phyloP scores from a whole-genome alignment of 2,329 filamentous ascomycete species.

The Didymella lethalis region DNA sequence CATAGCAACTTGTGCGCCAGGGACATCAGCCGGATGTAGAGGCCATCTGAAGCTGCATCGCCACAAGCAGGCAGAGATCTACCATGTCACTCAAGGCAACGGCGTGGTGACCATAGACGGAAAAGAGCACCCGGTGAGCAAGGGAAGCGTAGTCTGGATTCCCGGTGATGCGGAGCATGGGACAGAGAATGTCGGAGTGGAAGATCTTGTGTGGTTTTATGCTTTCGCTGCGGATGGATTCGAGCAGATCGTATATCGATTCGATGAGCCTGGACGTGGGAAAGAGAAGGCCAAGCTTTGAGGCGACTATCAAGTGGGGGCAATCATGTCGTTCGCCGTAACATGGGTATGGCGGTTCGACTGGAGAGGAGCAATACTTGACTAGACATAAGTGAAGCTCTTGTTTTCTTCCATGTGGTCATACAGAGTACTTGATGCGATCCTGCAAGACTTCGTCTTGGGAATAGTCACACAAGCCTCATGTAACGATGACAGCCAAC shows the following conservation, averaged over 20 bases:
- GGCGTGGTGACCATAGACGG: constrained; percentile 53
- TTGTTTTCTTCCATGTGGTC: neutral
- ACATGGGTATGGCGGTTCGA: neutral
- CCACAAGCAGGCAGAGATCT: constrained; percentile 56
- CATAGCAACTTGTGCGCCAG: constrained; percentile 46
- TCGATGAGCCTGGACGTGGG: constrained; percentile 23
- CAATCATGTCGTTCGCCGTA: neutral
- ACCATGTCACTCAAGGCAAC: constrained; percentile 51
- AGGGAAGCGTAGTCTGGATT: constrained; percentile 52
- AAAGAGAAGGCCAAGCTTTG: constrained; percentile 1
- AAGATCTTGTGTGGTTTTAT: constrained; percentile 53
- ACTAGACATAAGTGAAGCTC: neutral
- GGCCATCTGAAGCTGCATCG: constrained; percentile 52
- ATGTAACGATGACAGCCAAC: too few species aligned
- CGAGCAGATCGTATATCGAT: constrained; percentile 52
- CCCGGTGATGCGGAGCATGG: constrained; percentile 56
- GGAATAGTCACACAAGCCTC: too few species aligned
- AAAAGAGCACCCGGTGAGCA: constrained; percentile 39
- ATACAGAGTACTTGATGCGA: neutral
- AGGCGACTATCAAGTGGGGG: neutral
- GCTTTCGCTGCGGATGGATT: constrained; percentile 52
- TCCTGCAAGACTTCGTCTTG: neutral
- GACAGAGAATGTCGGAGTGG: constrained; percentile 36
- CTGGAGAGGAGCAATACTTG: neutral
- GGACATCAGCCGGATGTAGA: constrained; percentile 11